Evolutionary conservation across 352 stramenopile species (phyloP), one percentile per base, ranked within the genome.

Genomic region (Phytophthora parvispora): DNA sequence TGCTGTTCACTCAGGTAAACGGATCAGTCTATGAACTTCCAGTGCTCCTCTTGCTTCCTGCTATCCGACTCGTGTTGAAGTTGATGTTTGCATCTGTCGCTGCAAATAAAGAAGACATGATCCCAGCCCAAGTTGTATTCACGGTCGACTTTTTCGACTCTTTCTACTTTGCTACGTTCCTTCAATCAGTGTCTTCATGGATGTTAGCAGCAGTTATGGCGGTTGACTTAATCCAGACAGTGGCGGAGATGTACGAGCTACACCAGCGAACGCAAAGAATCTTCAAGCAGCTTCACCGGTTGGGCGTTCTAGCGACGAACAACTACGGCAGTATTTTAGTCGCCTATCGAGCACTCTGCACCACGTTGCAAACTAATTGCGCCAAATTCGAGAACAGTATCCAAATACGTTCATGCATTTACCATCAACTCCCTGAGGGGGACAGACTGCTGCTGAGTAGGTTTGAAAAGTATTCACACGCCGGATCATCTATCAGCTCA

Each of bases 81-180:
- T 27, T 36, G 18, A 47, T 72, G 7, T 67, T 64, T 24, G 18
- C 16, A 38, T 50, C 50, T 16, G 52, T 22, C 9, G 47, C 52
- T 4, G 36, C 29, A 9, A 29, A 71, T 10, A 75, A 67, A 7
- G 67, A 71, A 32, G 67, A 75, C n/a, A 67, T 65, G 61, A 51
- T 75, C 9, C 67, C 67, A 15, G 47, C 52, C 0, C 61, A 70
- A 61, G 61, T 64, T 1, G 53, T 75, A 3, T 71, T 75, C 16
- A 66, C 48, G 0, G 38, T 75, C 18, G 64, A 72, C 22, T 68
- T 68, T 27, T 67, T 67, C n/a, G 50, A 61, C n/a, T 36, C 60
- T 2, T 36, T 61, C 7, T 67, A 61, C 27, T 31, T 54, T 18
- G 38, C 50, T 2, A 61, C 60, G 0, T 60, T 53, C 9, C 48